Base-by-base conservation (phyloP, 768 basidiomycete species). In the Roridomyces roridus region DNA sequence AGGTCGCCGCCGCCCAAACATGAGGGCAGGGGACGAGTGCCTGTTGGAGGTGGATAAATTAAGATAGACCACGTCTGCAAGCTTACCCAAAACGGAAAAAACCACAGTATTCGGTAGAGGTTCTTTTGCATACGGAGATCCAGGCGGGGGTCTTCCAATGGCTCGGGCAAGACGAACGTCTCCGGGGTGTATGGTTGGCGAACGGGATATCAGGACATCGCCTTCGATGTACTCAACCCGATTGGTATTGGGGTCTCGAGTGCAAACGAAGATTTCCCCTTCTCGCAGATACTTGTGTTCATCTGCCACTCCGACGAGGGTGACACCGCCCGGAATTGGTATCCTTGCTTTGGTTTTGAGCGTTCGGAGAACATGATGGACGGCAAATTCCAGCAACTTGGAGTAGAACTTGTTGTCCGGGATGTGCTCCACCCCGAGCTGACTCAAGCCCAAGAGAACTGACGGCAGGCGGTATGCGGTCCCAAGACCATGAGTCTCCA, bases 261-360 rank as follows among this genome's bases (percentile, higher is more conserved):
- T 71, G 59, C 83, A 87, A 1, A 80, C 85, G 64, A 88, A 92
- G 18, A 91, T 79, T 59, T 89, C 74, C 2, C 77, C 78, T 51
- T 80, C 79, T 29, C 74, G 28, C 5, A 91, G 75, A 54, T 75
- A 81, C 1, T 70, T 67, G 57, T 86, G 84, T 1, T 85, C 76
- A 65, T 92, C 89, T 1, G 87, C 87, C 7, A 91, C 82, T 0
- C 89, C 89, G 5, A 90, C 89, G 1, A 92, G 68, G 0, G 87
- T 91, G 76, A 81, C 87, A 3, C 80, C 84, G 5, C 74, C 74
- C 1, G 81, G 83, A 14, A 92, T 75, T 12, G 87, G 87, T 35
- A 92, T 91, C 5, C 88, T 80, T 0, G 88, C 87, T 53, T 77
- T 75, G 51, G 84, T 80, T 57, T 90, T 91, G 18, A 90, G 74